Conservation (phyloP, 192 early-diverging fungal genomes). For the Umbelopsis isabellina region DNA sequence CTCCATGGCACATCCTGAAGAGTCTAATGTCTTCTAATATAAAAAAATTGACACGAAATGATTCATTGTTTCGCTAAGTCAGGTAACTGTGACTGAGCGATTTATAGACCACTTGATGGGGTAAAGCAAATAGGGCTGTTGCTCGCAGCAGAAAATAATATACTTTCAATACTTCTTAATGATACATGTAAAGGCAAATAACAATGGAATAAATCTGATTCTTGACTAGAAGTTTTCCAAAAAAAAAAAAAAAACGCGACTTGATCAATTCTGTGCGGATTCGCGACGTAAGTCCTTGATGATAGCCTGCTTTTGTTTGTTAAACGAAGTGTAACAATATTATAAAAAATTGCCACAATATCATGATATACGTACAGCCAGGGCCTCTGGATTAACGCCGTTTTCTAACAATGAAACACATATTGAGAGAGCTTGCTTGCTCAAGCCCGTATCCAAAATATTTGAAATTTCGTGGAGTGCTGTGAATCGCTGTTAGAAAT, state of each 20-base stretch:
- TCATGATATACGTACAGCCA: constrained; percentile 2
- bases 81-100: no score
- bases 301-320: constrained; percentile 9
- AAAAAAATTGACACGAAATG: no score
- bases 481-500: not conserved
- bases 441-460: constrained; percentile 17
- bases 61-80: no score
- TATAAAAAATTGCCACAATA: not conserved
- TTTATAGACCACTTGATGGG: no score
- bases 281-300: constrained; percentile 33
- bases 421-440: constrained; percentile 16
- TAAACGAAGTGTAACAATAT: not conserved
- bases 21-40: no score
- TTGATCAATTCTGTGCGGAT: not conserved
- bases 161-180: no score
- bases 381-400: constrained; percentile 27
- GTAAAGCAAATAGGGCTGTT: no score
- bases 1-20: no score
- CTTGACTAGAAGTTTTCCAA: not conserved
- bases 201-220: not conserved
- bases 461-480: constrained; percentile 23
- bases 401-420: constrained; percentile 29
- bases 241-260: not conserved
- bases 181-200: no score
- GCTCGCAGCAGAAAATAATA: no score